Base-by-base conservation (phyloP, 2,329 filamentous ascomycete genomes). In the Stromatinia cepivora region DNA sequence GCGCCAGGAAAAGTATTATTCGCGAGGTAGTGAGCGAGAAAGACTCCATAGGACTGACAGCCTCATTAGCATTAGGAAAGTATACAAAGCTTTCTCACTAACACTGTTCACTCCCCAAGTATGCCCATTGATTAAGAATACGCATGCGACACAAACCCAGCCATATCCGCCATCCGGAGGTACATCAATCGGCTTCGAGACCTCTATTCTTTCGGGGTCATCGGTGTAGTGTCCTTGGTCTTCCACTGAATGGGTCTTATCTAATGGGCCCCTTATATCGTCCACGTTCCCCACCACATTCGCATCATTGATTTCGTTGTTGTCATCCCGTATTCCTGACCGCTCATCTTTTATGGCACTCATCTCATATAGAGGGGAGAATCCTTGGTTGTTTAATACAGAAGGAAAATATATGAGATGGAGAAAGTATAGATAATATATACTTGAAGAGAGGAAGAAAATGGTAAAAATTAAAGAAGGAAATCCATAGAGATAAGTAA, bases 1-100 rank as follows among this genome's bases (percentile, higher is more conserved):
- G 90, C 86, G 20, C 85, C 87, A 0, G 87, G 84, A 72, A 91
- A 93, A 31, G 84, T 82, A 66, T 88, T 81, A 62, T 85, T 85
- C 25, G 84, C 81, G 69, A 94, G 85, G 81, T 94, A 95, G 75
- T 93, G 86, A 22, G 92, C 89, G 20, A 94, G 87, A 72, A 90
- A 92, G 69, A 93, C 88, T 77, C 91, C 92, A 81, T 91, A 91
- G 2, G 85, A 84, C 82, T 85, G 58, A 28, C 13, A 67, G 59
- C 72, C 64, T 54, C 34, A 48, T 61, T 56, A 53, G 28, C 64
- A 67, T 36, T 25, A 42, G 39, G 13, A 62, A 57, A 25, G n/a
- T 31, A 52, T 69, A 5, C 11, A 58, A 34, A 56, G 46, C n/a
- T 31, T 15, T 70, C 73, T 70, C 70, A 78, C 77, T 70, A 70